Conservation (phyloP, 208 protist species). For the Wallacemonas sp. region DNA sequence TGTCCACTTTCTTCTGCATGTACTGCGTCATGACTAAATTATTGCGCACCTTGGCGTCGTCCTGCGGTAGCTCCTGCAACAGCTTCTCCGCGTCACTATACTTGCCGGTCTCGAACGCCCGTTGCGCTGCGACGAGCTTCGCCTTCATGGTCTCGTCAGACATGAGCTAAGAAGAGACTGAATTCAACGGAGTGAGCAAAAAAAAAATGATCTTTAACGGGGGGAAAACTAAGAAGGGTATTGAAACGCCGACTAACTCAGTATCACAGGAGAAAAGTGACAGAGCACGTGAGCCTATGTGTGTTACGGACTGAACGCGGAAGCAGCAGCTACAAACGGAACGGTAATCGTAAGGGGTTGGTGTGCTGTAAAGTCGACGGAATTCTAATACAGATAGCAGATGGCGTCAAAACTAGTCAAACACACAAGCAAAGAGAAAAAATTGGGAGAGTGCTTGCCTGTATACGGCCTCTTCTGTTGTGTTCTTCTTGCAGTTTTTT, state of each 20-base stretch:
- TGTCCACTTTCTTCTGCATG: slow-evolving; percentile 53
- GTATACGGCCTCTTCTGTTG: too few species aligned
- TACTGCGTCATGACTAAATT: slow-evolving; percentile 80
- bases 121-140: slow-evolving; percentile 60
- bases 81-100: slow-evolving; percentile 65
- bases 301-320: too few species aligned
- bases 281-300: too few species aligned
- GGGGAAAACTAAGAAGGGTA: not conserved
- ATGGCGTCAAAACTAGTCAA: too few species aligned
- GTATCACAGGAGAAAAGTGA: too few species aligned
- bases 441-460: too few species aligned
- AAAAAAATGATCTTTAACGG: not conserved
- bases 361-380: too few species aligned
- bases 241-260: too few species aligned
- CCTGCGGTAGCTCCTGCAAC: slow-evolving; percentile 57
- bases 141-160: slow-evolving; percentile 25
- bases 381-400: too few species aligned
- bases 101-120: slow-evolving; percentile 69
- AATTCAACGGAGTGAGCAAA: not conserved
- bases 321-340: too few species aligned
- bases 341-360: too few species aligned
- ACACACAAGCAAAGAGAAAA: too few species aligned
- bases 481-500: not conserved
- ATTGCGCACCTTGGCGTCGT: slow-evolving; percentile 81
- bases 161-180: not conserved